Evolutionary conservation across 140 eudicot species (phyloP).

Genomic region (Flaveria floridana): DNA sequence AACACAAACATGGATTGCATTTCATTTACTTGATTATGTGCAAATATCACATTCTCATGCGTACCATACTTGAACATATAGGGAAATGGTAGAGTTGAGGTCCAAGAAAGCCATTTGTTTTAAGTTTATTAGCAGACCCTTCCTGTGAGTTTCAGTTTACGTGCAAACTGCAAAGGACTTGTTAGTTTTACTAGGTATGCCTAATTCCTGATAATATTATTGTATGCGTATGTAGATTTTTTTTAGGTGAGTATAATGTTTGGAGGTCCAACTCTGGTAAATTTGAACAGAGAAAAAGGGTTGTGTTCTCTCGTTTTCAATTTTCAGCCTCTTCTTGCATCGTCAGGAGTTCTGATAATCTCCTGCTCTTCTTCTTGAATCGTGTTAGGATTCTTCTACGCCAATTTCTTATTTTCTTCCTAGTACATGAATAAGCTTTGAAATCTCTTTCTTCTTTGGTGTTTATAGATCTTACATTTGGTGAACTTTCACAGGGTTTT

Average conservation of each 20-base stretch:
- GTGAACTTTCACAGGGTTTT: not conserved
- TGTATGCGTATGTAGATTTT: too few species aligned
- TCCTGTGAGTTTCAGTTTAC: slow-evolving; percentile 78
- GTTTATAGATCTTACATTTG: not conserved
- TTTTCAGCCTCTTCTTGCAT: too few species aligned
- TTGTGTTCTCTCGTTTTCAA: too few species aligned
- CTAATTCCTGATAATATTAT: not conserved
- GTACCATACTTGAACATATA: slow-evolving; percentile 23
- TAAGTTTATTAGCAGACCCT: slow-evolving; percentile 58
- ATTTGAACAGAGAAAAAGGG: not conserved
- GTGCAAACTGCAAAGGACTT: slow-evolving; percentile 58
- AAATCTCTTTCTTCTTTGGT: not conserved
- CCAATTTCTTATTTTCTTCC: too few species aligned
- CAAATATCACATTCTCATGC: not conserved
- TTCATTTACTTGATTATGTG: not conserved
- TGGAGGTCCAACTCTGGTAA: not conserved
- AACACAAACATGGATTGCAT: not conserved
- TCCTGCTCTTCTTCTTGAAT: not conserved
- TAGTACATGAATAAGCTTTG: too few species aligned
- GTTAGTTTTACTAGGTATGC: slow-evolving; percentile 61
- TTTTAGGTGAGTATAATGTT: too few species aligned
- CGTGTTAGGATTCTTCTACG: not conserved
- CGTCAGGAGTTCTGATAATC: too few species aligned
- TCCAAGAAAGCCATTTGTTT: slow-evolving; percentile 81
- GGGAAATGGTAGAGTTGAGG: slow-evolving; percentile 67